Evolutionary conservation across 768 basidiomycete species (phyloP).

Genomic region (Lactifluus subvellereus): DNA sequence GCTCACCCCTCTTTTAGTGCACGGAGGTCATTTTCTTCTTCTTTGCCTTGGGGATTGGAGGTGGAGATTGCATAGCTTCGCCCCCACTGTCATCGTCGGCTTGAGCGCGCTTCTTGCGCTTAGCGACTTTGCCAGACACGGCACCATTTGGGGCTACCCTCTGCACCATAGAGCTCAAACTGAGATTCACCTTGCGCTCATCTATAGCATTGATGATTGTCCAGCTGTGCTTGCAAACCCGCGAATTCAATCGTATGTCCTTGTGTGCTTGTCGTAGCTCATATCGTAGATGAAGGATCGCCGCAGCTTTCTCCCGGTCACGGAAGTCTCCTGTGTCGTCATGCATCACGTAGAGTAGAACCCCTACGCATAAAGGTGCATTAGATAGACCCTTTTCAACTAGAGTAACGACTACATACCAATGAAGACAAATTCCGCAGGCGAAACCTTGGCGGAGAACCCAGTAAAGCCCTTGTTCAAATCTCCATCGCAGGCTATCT

Average conservation of each 20-base stretch:
- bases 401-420: constrained; percentile 39
- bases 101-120: constrained; percentile 31
- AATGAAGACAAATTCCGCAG: constrained; percentile 76
- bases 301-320: constrained; percentile 45
- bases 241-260: constrained; percentile 61
- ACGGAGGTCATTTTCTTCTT: not conserved
- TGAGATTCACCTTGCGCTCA: constrained; percentile 26
- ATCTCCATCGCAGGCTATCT: constrained; percentile 39
- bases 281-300: constrained; percentile 52
- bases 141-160: constrained; percentile 1
- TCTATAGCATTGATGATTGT: constrained; percentile 40
- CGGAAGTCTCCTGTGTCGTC: constrained; percentile 29
- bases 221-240: constrained; percentile 56
- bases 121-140: constrained; percentile 25
- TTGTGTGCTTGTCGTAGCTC: constrained; percentile 49
- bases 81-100: constrained; percentile 29
- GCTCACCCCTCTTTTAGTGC: constrained; percentile 4
- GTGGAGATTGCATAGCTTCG: not conserved
- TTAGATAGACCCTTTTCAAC: not conserved
- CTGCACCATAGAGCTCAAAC: constrained; percentile 9
- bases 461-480: constrained; percentile 32
- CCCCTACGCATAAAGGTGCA: constrained; percentile 41
- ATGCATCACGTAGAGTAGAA: constrained; percentile 55
- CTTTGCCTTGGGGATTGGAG: not conserved
- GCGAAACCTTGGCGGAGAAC: constrained; percentile 57